A percentile compares a stretch with the other conserved stretches of the same genome.
These are phyloP conservation scores for Kalmanozyma brasiliensis DNA, from an alignment of 1,284 basidiomycete genomes.

Conservation along the genomic window DNA sequence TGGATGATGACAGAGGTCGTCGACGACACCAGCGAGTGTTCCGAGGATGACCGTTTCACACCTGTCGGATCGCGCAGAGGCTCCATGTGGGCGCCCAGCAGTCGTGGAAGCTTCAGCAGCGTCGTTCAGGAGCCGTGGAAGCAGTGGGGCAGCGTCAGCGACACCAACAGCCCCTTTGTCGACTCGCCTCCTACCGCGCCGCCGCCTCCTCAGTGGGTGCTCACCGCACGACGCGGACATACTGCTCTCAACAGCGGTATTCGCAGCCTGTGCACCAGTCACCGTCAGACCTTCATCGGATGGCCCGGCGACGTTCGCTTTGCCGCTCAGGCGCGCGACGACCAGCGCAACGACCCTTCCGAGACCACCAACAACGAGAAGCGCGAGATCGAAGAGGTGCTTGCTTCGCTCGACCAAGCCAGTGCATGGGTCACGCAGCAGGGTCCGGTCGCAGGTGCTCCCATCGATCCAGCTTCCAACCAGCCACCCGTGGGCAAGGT, in stretches of 20 bases:
- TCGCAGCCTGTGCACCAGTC: conserved; percentile 80
- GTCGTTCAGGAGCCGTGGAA: conserved; percentile 48
- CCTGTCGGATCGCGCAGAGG: conserved; percentile 57
- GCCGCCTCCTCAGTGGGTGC: conserved; percentile 74
- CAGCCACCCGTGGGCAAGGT: conserved; percentile 39
- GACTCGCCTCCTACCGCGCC: conserved; percentile 42
- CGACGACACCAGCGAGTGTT: conserved; percentile 59
- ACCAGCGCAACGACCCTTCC: conserved; percentile 57
- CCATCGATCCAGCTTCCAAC: conserved; percentile 31
- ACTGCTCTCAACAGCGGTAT: conserved; percentile 96
- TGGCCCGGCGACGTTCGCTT: conserved; percentile 87
- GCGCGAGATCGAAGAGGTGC: conserved; percentile 58
- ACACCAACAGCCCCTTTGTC: conserved; percentile 41
- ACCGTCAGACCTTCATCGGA: conserved; percentile 90
- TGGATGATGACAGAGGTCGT: conserved; percentile 64
- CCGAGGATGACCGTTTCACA: conserved; percentile 62
- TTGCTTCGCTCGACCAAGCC: conserved; percentile 62
- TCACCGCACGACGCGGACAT: conserved; percentile 86
- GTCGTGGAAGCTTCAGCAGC: conserved; percentile 51
- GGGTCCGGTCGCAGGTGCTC: conserved; percentile 48
- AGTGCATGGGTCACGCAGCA: conserved; percentile 57
- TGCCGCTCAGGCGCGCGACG: conserved; percentile 54
- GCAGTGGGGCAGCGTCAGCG: conserved; percentile 43
- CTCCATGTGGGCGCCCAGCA: conserved; percentile 47
- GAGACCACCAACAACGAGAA: conserved; percentile 59